phyloP scores from a whole-genome alignment of 176 grass and related monocot genomes.

The Otatea glauca region DNA sequence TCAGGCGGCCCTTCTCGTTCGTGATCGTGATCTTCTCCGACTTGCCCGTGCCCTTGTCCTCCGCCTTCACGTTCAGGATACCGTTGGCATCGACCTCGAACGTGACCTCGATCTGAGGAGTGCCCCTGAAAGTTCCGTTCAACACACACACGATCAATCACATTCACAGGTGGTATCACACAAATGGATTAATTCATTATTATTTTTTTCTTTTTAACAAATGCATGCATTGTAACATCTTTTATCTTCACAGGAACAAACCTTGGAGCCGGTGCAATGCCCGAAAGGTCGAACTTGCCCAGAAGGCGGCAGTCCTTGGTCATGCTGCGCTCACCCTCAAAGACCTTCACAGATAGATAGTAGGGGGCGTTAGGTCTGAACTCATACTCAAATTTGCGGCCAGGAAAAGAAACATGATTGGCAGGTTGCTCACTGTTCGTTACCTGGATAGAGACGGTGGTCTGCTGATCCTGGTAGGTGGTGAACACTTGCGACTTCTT shows the following conservation, averaged over 20 bases:
- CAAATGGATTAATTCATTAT: too few relatives aligned
- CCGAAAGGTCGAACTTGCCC: conserved; percentile 67
- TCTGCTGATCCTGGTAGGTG: conserved; percentile 77
- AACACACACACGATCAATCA: not conserved
- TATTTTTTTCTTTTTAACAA: not conserved
- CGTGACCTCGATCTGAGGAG: conserved; percentile 67
- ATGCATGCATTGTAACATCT: not conserved
- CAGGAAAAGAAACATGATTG: not conserved
- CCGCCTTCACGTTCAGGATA: conserved; percentile 67
- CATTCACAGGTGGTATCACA: too few relatives aligned
- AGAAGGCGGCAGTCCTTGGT: conserved; percentile 82
- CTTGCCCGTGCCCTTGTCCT: conserved; percentile 72
- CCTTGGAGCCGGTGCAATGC: conserved; percentile 64
- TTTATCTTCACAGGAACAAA: not conserved
- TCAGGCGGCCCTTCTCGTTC: conserved; percentile 73
- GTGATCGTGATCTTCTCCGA: conserved; percentile 84
- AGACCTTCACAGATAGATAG: conserved; percentile 49
- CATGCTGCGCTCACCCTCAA: conserved; percentile 80
- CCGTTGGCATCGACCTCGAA: conserved; percentile 77
- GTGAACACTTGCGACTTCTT: conserved; percentile 83
- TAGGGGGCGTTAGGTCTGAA: not conserved
- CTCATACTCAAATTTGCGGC: not conserved
- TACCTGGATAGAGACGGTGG: conserved; percentile 76
- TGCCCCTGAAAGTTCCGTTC: conserved; percentile 46
- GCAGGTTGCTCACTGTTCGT: not conserved